Percentiles rank a stretch among this genome's conserved stretches.
phyloP scores from a whole-genome alignment of 148 eudicot species.

The Spergularia bocconei region DNA sequence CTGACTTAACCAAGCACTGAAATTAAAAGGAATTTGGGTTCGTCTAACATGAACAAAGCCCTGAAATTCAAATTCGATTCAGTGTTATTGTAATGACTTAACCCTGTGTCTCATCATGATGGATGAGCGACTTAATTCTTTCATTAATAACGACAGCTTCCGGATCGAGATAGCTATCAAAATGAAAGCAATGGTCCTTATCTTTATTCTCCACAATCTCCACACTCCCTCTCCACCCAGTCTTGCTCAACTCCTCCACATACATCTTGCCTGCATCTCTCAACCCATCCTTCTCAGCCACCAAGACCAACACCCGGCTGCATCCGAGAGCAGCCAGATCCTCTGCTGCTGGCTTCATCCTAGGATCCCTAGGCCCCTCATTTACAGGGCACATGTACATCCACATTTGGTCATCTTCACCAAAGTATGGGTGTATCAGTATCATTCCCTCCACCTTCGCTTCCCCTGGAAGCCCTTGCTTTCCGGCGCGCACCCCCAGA shows the following conservation, averaged over 20 bases:
- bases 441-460: slow-evolving; percentile 21
- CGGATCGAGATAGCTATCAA: slow-evolving; percentile 19
- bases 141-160: slow-evolving; percentile 23
- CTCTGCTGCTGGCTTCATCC: slow-evolving; percentile 33
- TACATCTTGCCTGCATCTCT: slow-evolving; percentile 28
- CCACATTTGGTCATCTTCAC: slow-evolving; percentile 40
- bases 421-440: slow-evolving; percentile 35
- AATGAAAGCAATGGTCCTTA: slow-evolving; percentile 37
- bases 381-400: slow-evolving; percentile 32
- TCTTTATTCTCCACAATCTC: slow-evolving; percentile 34
- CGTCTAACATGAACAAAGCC: not conserved
- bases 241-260: slow-evolving; percentile 27
- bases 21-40: not conserved
- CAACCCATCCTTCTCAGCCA: slow-evolving; percentile 32
- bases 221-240: slow-evolving; percentile 40
- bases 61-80: too few species aligned
- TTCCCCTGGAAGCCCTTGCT: not conserved
- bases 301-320: slow-evolving; percentile 29
- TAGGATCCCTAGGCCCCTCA: slow-evolving; percentile 33
- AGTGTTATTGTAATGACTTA: not conserved
- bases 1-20: too few species aligned
- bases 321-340: slow-evolving; percentile 31
- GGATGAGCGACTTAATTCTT: slow-evolving; percentile 27
- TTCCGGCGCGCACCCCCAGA: slow-evolving; percentile 14
- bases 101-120: not conserved